Evolutionary conservation across 371 early-diverging fungal species (phyloP).

Genomic region (Syncephalastrum monosporum): DNA sequence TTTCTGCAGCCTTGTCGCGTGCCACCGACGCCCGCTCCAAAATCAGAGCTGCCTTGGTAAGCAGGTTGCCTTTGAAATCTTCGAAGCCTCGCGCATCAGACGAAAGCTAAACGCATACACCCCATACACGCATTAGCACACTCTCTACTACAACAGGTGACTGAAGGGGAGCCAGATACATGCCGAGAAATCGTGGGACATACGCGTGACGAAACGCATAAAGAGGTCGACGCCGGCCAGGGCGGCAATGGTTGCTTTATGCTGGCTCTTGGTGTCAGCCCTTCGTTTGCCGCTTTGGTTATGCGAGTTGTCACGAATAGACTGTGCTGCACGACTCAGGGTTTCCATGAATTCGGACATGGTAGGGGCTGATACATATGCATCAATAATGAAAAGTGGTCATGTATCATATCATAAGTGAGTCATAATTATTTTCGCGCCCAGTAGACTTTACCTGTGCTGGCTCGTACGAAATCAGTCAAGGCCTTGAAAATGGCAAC

Average conservation of each 20-base stretch:
- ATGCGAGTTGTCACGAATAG: constrained; percentile 50
- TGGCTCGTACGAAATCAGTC: constrained; percentile 71
- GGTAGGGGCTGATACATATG: constrained; percentile 62
- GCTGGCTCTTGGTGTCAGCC: constrained; percentile 30
- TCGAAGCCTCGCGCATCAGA: constrained; percentile 57
- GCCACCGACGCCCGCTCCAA: constrained; percentile 70
- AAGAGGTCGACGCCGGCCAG: constrained; percentile 91
- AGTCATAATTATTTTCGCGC: neutral
- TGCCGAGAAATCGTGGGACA: constrained; percentile 68
- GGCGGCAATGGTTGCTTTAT: constrained; percentile 50
- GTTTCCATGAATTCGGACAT: constrained; percentile 86
- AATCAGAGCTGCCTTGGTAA: constrained; percentile 72
- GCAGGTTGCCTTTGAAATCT: constrained; percentile 74
- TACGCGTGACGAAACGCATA: constrained; percentile 73
- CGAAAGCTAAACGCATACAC: constrained; percentile 22
- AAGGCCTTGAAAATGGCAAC: constrained; percentile 86
- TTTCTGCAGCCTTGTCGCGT: constrained; percentile 76
- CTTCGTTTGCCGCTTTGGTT: constrained; percentile 1
- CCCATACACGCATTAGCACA: neutral
- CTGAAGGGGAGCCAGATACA: neutral
- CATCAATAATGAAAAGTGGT: neutral
- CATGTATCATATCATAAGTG: neutral
- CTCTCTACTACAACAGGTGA: neutral
- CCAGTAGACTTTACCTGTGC: constrained; percentile 48
- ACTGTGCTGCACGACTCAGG: constrained; percentile 66